These are phyloP conservation scores for Eutypa lata DNA, from an alignment of 2,329 filamentous ascomycete genomes.

Conservation along the genomic window DNA sequence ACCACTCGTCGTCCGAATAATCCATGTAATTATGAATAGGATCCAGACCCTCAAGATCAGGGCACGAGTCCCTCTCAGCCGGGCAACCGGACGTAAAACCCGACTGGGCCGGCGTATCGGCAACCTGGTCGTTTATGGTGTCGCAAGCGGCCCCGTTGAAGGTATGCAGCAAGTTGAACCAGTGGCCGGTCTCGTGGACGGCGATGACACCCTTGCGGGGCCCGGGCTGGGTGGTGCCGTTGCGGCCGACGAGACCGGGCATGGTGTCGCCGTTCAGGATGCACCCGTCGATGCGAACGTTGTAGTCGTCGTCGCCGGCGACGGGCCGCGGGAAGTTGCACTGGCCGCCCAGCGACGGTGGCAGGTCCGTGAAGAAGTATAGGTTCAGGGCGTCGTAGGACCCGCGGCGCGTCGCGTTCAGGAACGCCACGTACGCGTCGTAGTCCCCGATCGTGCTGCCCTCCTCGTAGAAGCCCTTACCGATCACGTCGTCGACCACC, in stretches of 20 bases:
- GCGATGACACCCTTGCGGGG: not conserved
- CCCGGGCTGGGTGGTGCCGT: not conserved
- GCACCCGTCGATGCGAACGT: not conserved
- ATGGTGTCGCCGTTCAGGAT: not conserved
- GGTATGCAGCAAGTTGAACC: not conserved
- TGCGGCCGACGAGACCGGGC: not conserved
- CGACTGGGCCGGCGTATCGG: not conserved
- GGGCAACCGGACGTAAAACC: constrained; percentile 17
- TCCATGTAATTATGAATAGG: constrained; percentile 15
- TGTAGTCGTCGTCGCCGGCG: not conserved
- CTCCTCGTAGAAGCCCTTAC: not conserved
- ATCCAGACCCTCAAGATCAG: constrained; percentile 3
- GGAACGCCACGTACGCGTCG: not conserved
- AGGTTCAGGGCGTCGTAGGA: not conserved
- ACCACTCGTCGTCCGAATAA: constrained; percentile 9
- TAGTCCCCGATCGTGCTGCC: not conserved
- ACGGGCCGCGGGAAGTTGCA: not conserved
- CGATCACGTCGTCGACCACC: not conserved
- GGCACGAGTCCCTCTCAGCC: constrained; percentile 15
- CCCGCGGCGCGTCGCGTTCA: not conserved
- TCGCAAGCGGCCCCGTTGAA: not conserved
- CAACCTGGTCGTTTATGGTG: not conserved
- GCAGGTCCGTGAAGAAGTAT: not conserved
- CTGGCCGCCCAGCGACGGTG: not conserved
- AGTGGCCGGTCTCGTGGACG: not conserved